Evolutionary conservation across 306 rosid species (phyloP).

Genomic region (Rubus parviflorus): DNA sequence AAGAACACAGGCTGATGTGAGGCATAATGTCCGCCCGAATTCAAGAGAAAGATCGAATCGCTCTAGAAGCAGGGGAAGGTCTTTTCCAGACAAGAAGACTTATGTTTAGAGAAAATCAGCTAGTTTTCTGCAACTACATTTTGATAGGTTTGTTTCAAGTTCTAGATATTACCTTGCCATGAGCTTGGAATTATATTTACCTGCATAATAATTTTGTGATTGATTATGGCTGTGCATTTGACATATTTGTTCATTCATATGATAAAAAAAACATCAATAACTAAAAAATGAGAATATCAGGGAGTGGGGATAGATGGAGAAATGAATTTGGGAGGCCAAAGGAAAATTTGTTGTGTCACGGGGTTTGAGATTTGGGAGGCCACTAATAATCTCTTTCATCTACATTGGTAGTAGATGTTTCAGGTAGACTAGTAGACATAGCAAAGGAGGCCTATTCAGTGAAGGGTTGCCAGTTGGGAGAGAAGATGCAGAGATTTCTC

Average conservation of each 20-base stretch:
- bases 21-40: background rate
- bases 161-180: background rate
- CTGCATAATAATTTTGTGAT: background rate
- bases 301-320: background rate
- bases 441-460: background rate
- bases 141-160: slow-evolving; percentile 7
- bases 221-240: background rate
- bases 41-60: background rate
- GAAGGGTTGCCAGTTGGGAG: background rate
- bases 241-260: background rate
- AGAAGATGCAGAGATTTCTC: background rate
- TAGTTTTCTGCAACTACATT: background rate
- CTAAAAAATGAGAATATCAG: background rate
- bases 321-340: background rate
- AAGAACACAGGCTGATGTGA: slow-evolving; percentile 5
- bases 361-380: background rate
- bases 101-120: background rate
- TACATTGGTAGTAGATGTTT: background rate
- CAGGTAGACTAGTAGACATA: background rate
- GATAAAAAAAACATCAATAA: background rate
- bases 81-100: background rate
- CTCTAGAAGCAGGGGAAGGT: slow-evolving; percentile 13
- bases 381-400: background rate
- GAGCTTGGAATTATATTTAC: background rate
- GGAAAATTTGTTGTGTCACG: no score